Evolutionary conservation across 1,284 basidiomycete genomes (phyloP), one percentile per base, ranked within the genome.

Genomic region (Marasmius oreades): DNA sequence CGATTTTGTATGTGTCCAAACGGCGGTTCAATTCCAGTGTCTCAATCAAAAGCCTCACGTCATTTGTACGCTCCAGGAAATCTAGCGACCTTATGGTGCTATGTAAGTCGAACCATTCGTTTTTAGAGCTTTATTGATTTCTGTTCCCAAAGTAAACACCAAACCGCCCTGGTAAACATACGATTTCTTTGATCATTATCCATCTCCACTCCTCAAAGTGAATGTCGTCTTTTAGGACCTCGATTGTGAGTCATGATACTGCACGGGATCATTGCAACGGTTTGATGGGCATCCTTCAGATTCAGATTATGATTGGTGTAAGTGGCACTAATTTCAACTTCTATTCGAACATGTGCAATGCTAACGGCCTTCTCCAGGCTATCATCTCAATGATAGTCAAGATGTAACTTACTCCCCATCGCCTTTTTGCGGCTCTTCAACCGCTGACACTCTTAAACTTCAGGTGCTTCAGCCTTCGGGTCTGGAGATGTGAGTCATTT

Each of bases 401-500:
- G 18, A 42, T 52, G 55, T 56, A 20, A 56, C 47, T 51, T 16
- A 4, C 7, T 8, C 12, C 5, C 43, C 12, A 16, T 33, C 8
- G 1, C 31, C 28, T 45, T 6, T 8, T 2, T 22, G 11, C 7
- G 11, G 33, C 23, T 8, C 14, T 22, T 11, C 16, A 44, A 12
- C 20, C 44, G 14, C 12, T 14, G 22, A 22, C 43, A 5, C 26
- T 14, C 7, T n/a, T 8, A 42, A 42, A 42, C 8, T 42, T 7
- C 14, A 56, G 55, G 20, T 56, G 55, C 36, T 56, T 56, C 23
- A 28, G 48, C 18, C 39, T 45, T 52, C 55, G 55, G 11, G 55
- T 56, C 20, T 56, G 55, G 55, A 52, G 55, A 56, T 56, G 55
- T 56, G 43, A 18, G 50, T 45, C 20, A 14, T 20, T 36, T 18